These are phyloP conservation scores for Phytophthora crassamura DNA, from an alignment of 352 stramenopile genomes.

Conservation along the genomic window DNA sequence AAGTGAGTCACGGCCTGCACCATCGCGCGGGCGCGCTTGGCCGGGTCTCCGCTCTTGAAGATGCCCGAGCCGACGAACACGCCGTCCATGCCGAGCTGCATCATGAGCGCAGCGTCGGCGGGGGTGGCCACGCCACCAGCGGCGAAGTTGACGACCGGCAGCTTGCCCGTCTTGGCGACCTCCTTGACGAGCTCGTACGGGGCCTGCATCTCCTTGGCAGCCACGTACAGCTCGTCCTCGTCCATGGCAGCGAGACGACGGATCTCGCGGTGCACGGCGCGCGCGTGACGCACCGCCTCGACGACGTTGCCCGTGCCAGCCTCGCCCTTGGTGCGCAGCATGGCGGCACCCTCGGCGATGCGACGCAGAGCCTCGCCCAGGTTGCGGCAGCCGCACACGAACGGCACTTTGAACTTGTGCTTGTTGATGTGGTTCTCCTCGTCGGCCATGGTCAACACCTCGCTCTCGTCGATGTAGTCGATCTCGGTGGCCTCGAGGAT, in stretches of 20 bases:
- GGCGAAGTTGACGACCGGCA: slow-evolving; percentile 99
- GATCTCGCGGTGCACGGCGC: slow-evolving; percentile 94
- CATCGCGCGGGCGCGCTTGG: slow-evolving; percentile 95
- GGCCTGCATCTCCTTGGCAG: slow-evolving; percentile 96
- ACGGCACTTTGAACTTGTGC: slow-evolving; percentile 97
- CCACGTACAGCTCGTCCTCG: slow-evolving; percentile 98
- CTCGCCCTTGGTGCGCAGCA: slow-evolving; percentile 99
- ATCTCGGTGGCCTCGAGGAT: slow-evolving; percentile 98
- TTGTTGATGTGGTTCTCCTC: slow-evolving; percentile 98
- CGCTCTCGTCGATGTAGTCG: slow-evolving; percentile 99
- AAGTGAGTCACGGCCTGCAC: slow-evolving; percentile 98
- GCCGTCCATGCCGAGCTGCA: slow-evolving; percentile 99
- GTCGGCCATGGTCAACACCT: slow-evolving; percentile 99
- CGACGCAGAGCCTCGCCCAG: slow-evolving; percentile 96
- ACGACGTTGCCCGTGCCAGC: slow-evolving; percentile 98
- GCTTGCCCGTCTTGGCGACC: slow-evolving; percentile 88
- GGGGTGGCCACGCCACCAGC: slow-evolving; percentile 98
- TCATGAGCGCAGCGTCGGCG: slow-evolving; percentile 98
- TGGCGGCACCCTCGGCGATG: slow-evolving; percentile 96
- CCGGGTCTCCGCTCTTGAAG: slow-evolving; percentile 97
- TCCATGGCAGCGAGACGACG: slow-evolving; percentile 92
- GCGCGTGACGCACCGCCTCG: slow-evolving; percentile 96
- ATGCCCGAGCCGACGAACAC: slow-evolving; percentile 99
- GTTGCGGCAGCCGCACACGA: slow-evolving; percentile 98
- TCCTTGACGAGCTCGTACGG: slow-evolving; percentile 95